Evolutionary conservation across 176 grass and related monocot species (phyloP).

Genomic region (Oryza longistaminata): DNA sequence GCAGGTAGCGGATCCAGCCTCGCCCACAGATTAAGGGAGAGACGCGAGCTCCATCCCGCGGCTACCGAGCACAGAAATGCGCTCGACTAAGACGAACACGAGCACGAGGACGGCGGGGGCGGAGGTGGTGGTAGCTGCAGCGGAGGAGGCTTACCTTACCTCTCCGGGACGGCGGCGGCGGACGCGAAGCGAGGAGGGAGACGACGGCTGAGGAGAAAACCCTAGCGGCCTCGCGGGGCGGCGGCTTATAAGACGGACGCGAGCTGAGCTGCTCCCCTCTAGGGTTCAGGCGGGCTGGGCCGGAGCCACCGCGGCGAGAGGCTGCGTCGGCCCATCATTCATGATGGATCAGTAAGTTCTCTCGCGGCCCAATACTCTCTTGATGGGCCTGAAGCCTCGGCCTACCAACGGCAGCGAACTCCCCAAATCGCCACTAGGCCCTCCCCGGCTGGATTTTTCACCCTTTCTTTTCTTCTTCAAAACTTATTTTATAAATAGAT

Average conservation of each 20-base stretch:
- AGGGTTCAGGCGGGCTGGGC: neutral
- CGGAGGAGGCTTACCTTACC: conserved; percentile 19
- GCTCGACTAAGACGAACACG: neutral
- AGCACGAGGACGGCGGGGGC: neutral
- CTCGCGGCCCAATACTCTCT: neutral
- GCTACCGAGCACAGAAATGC: neutral
- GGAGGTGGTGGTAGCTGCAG: neutral
- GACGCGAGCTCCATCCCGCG: neutral
- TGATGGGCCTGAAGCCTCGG: neutral
- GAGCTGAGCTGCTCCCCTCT: neutral
- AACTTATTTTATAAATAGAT: no score
- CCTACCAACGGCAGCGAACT: neutral
- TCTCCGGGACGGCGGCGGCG: conserved; percentile 18
- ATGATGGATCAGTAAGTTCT: neutral
- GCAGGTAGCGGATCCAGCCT: conserved; percentile 10
- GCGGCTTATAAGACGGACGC: conserved; percentile 30
- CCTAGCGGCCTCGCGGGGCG: conserved; percentile 18
- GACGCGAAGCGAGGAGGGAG: conserved; percentile 1
- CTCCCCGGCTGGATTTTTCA: no score
- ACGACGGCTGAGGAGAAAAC: conserved; percentile 42
- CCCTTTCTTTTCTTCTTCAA: no score
- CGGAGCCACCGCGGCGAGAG: no score
- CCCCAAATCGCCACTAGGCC: no score
- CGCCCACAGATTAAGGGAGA: neutral
- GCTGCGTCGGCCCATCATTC: neutral